These are phyloP conservation scores for Marasmius tenuissimus DNA, from an alignment of 1,284 basidiomycete species.

Conservation along the genomic window DNA sequence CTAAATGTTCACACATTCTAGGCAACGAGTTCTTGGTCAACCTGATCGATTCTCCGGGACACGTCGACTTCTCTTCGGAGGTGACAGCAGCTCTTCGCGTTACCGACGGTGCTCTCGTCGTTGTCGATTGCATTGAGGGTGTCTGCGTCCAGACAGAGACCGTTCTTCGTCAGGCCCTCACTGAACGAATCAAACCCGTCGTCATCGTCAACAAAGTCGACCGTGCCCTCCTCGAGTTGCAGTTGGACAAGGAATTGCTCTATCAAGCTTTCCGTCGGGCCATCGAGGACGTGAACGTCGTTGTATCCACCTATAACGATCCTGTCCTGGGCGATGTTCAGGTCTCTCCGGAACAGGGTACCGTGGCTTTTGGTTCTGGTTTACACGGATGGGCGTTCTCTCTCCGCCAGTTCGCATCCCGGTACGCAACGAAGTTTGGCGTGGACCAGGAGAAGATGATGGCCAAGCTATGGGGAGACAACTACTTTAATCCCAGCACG, in stretches of 20 bases:
- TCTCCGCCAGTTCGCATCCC: conserved; percentile 93
- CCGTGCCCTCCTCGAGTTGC: conserved; percentile 98
- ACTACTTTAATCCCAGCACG: conserved; percentile 98
- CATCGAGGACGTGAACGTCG: conserved; percentile 98
- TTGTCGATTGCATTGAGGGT: conserved; percentile 99
- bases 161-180: conserved; percentile 95
- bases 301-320: conserved; percentile 98
- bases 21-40: conserved; percentile 99
- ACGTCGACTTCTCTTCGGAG: conserved; percentile 99
- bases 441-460: conserved; percentile 99
- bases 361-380: conserved; percentile 98
- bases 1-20: conserved; percentile 29
- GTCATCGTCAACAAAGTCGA: conserved; percentile 99
- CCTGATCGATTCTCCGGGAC: conserved; percentile 99
- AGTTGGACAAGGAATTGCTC: conserved; percentile 95
- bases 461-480: conserved; percentile 98
- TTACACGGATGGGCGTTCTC: conserved; percentile 99
- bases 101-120: conserved; percentile 97
- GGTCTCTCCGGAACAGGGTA: conserved; percentile 98
- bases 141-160: conserved; percentile 99
- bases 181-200: conserved; percentile 99
- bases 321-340: conserved; percentile 95
- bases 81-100: conserved; percentile 99
- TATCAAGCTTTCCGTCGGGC: conserved; percentile 99
- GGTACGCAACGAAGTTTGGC: conserved; percentile 99